Evolutionary conservation across 2,329 filamentous ascomycete genomes (phyloP), one percentile per base, ranked within the genome.

Genomic region (Cordyceps fumosorosea): DNA sequence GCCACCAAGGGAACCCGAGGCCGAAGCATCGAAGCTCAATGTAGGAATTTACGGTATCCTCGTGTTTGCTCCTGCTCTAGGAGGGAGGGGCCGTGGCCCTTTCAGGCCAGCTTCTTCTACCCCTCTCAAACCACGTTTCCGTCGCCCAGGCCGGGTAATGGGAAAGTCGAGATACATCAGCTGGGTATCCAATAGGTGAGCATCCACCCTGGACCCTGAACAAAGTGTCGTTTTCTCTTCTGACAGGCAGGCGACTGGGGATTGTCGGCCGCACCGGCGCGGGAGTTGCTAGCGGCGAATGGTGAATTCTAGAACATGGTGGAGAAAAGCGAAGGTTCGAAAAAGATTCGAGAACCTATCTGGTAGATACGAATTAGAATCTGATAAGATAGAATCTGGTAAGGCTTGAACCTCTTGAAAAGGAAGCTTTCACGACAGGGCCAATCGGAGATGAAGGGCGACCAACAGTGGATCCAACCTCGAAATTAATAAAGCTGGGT

Each of bases 171-270:
- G 20, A 20, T 42, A 14, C 51, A 32, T 8, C 56, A 56, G 5
- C 59, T 60, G 5, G 24, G 57, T 16, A 34, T 60, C 20, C 22
- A 32, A 20, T 60, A 60, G 26, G 12, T 26, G n/a, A 53, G 8
- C 45, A n/a, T 24, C 83, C 75, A 62, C 84, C 86, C 69, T 96
- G 87, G 56, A 88, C 80, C 3, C 44, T 40, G 12, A 20, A 34
- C 4, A n/a, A 29, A 7, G 63, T 64, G 16, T 55, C 56, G 5
- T 64, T 64, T 26, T 48, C 32, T 42, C 16, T 64, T 22, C 8
- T 14, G 6, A 1, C 52, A 8, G 52, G 58, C 8, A 45, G 51
- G 50, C 52, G 54, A 1, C 16, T 64, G 5, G 62, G 53, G 4
- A 62, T 62, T 18, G 58, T 62, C 12, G 62, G 58, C 29, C 44